Evolutionary conservation across 352 stramenopile genomes (phyloP).

Genomic region (Phytophthora lateralis): DNA sequence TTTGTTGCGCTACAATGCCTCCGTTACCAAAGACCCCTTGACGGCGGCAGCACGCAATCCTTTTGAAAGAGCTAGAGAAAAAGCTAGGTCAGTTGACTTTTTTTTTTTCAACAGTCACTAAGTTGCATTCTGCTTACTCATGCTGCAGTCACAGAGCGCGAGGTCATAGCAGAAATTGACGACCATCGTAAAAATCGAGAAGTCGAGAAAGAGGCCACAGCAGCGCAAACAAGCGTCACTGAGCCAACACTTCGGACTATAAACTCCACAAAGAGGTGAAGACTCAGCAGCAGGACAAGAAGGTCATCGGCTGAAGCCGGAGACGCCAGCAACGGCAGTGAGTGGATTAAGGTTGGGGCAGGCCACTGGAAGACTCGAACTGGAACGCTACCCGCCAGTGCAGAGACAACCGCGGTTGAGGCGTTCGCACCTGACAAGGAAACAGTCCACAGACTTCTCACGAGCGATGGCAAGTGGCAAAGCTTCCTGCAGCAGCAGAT

Average conservation of each 20-base stretch:
- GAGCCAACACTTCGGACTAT: constrained; percentile 3
- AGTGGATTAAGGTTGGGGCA: constrained; percentile 30
- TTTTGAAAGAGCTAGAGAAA: constrained; percentile 48
- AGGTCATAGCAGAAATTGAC: constrained; percentile 43
- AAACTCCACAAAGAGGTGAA: constrained; percentile 7
- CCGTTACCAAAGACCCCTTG: constrained; percentile 53
- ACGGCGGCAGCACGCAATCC: constrained; percentile 40
- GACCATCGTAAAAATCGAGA: constrained; percentile 30
- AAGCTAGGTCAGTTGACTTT: constrained; percentile 39
- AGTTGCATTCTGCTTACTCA: neutral
- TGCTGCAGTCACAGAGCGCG: constrained; percentile 44
- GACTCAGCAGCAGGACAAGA: neutral
- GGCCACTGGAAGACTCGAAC: constrained; percentile 32
- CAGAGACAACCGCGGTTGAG: constrained; percentile 18
- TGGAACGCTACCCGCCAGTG: neutral
- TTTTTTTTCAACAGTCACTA: neutral
- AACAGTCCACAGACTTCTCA: constrained; percentile 35
- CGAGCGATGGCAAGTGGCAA: constrained; percentile 37
- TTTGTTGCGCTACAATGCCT: constrained; percentile 46
- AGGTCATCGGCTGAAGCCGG: neutral
- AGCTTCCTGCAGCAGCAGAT: constrained; percentile 27
- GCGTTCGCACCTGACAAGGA: constrained; percentile 18
- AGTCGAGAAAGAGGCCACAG: constrained; percentile 1
- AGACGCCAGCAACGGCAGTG: neutral
- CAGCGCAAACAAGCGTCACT: neutral